Base-by-base conservation (phyloP, 2,329 filamentous ascomycete species). In the Bertia moriformis region DNA sequence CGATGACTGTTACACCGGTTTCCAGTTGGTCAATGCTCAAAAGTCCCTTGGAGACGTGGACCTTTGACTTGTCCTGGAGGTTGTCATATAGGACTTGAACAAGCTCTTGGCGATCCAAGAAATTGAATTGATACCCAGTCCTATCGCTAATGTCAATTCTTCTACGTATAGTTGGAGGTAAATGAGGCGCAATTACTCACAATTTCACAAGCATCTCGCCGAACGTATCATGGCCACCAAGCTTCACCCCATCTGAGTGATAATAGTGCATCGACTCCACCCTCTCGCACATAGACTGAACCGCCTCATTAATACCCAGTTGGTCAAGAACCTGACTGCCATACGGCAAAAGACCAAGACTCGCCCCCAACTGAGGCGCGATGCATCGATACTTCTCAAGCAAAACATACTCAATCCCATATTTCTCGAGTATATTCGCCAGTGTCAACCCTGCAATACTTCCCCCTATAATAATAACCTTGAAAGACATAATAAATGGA, bases 11-110 rank as follows among this genome's bases (percentile, higher is more conserved):
- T 7, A 27, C 22, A n/a, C 22, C 22, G 7, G 22, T 10, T 7
- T 7, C n/a, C 7, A 27, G 22, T 27, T 27, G 7, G 22, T 7
- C n/a, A 27, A 27, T 27, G n/a, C 22, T n/a, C 7, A 7, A 27
- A 7, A 27, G 7, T 10, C n/a, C 22, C n/a, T 7, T n/a, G n/a
- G 22, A 10, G n/a, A n/a, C n/a, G 7, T 27, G 22, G 7, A 27
- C 22, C 17, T 43, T 44, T 13, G 41, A 39, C 30, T 49, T 46
- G 22, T 49, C 44, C 20, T 44, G 39, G 15, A 54, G 29, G 7
- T 43, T 39, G 14, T 49, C 40, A n/a, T 44, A 45, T 10, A 51
- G 19, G 14, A 47, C 40, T 20, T 44, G 32, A 1, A 54, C 43
- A 4, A 52, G 39, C 4, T 44, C 17, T 37, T 47, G 22, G 7